Evolutionary conservation across 768 basidiomycete genomes (phyloP), one percentile per base, ranked within the genome.

Genomic region (Fomitopsis pulvina): DNA sequence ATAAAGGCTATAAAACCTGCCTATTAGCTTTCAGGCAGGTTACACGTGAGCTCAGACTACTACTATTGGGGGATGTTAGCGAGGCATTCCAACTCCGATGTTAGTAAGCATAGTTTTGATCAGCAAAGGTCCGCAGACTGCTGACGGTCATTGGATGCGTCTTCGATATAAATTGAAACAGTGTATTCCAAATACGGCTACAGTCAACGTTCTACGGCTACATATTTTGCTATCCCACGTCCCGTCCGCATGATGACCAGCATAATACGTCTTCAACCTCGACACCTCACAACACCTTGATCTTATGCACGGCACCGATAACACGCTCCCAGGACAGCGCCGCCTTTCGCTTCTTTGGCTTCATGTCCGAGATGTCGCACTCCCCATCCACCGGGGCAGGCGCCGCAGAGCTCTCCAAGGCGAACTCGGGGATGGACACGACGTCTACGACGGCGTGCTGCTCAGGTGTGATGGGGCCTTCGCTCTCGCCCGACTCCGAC

Each of bases 401-500:
- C 4, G 34, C 22, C 28, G 24, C 16, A 16, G 38, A 4, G 21
- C 21, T 22, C 29, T 14, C 26, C 42, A 27, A 41, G 24, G 20
- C 4, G 53, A 60, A 46, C 18, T 41, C 21, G 16, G 61, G 56
- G 9, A 61, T 28, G 38, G 37, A 28, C 42, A 12, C 26, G 38
- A 3, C 40, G 29, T 1, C 55, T n/a, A 22, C 48, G 4, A 51
- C 30, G 9, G 61, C 42, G 11, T 27, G 42, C 8, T 52, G 52
- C 38, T 47, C 48, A 0, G 59, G 59, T 11, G 61, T 60, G 37
- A 45, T n/a, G 4, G 61, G 61, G 9, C 52, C 53, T 16, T 32
- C 37, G 54, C 58, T 58, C 39, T 57, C 57, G 30, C 32, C n/a
- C 43, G 43, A 26, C 43, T 18, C 25, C 4, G 25, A 29, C 22